phyloP scores from a whole-genome alignment of 441 rosid genomes.

The Erodium trifolium region DNA sequence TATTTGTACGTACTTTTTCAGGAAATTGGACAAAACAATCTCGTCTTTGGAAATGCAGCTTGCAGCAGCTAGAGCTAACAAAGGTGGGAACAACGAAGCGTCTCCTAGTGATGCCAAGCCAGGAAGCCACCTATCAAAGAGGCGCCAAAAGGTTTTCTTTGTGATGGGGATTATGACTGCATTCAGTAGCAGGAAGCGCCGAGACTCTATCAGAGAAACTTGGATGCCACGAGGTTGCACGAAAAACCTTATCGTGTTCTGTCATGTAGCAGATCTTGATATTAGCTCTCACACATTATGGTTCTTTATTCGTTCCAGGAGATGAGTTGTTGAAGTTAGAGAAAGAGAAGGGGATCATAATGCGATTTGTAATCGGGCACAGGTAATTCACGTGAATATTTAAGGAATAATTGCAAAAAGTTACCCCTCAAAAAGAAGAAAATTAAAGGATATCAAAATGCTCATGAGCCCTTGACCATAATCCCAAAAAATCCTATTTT shows the following conservation, averaged over 20 bases:
- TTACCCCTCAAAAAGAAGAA: no score
- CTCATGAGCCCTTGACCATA: no score
- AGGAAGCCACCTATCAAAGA: background rate
- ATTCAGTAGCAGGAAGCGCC: conserved; percentile 74
- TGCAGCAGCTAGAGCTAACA: conserved; percentile 33
- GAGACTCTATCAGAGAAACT: conserved; percentile 63
- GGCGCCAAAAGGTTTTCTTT: conserved; percentile 47
- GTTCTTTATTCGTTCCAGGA: conserved; percentile 27
- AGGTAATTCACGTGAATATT: conserved; percentile 19
- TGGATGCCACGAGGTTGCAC: conserved; percentile 68
- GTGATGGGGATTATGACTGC: conserved; percentile 87
- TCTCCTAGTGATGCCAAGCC: conserved; percentile 31
- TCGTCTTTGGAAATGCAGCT: conserved; percentile 60
- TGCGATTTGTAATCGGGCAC: conserved; percentile 83
- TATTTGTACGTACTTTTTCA: background rate
- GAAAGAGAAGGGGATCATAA: conserved; percentile 70
- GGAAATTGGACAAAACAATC: conserved; percentile 44
- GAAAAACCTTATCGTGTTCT: background rate
- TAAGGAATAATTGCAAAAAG: no score
- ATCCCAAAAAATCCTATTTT: no score
- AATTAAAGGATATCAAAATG: no score
- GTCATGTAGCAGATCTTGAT: background rate
- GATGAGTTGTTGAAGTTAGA: conserved; percentile 56
- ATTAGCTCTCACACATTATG: background rate
- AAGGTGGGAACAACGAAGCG: conserved; percentile 15